phyloP scores from a whole-genome alignment of 768 basidiomycete genomes.

The Suillus weaverae region DNA sequence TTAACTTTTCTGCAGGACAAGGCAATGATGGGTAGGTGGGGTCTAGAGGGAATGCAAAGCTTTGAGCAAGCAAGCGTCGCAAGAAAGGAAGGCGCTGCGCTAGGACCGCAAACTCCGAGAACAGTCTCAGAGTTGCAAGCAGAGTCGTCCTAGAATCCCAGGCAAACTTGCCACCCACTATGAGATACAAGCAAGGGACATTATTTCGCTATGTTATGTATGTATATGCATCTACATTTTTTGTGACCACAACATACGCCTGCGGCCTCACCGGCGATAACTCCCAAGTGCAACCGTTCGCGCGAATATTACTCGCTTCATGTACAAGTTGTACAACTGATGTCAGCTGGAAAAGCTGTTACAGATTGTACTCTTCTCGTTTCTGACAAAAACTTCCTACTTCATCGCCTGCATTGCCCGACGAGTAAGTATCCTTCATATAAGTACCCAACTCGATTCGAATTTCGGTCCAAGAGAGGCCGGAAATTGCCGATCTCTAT shows the following conservation, averaged over 20 bases:
- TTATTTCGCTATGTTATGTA: background rate
- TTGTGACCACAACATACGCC: background rate
- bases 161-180: background rate
- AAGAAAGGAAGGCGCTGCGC: constrained; percentile 47
- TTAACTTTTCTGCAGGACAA: constrained; percentile 61
- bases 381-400: background rate
- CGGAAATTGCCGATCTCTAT: background rate
- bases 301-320: background rate
- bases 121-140: background rate
- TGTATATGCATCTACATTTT: background rate
- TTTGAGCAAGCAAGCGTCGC: constrained; percentile 75
- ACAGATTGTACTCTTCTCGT: background rate
- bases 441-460: background rate
- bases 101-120: background rate
- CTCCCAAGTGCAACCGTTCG: background rate
- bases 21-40: constrained; percentile 92
- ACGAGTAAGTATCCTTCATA: too few relatives aligned
- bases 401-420: background rate
- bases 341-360: background rate
- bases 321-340: background rate
- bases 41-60: constrained; percentile 85
- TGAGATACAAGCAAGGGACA: too few relatives aligned
- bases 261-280: background rate
- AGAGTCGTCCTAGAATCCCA: background rate
- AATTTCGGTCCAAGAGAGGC: background rate